These are phyloP conservation scores for Schwanniomyces etchellsii DNA, from an alignment of 1,139 yeast species.

Conservation along the genomic window DNA sequence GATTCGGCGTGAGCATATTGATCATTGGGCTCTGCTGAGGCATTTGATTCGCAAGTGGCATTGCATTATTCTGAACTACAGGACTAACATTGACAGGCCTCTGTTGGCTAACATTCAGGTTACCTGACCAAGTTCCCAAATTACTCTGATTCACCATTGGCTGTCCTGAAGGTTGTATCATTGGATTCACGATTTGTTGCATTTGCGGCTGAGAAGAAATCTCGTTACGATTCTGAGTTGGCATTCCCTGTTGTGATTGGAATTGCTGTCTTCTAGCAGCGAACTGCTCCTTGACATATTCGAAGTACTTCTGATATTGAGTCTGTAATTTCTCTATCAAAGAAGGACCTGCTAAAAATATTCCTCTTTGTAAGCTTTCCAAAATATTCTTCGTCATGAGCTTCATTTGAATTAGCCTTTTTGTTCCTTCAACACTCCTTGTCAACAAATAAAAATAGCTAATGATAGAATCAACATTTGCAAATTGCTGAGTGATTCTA, in stretches of 20 bases:
- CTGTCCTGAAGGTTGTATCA: conserved; percentile 3
- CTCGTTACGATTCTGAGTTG: conserved; percentile 5
- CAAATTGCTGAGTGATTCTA: conserved; percentile 56
- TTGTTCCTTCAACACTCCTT: conserved; percentile 68
- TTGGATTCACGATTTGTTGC: conserved; percentile 8
- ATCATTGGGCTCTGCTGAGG: conserved; percentile 3
- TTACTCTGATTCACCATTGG: conserved; percentile 13
- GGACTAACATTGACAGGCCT: conserved; percentile 16
- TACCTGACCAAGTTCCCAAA: conserved; percentile 17
- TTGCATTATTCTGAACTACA: conserved; percentile 16
- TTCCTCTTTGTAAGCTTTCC: conserved; percentile 59
- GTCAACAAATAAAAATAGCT: conserved; percentile 75
- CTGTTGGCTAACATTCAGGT: conserved; percentile 11
- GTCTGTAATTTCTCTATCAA: conserved; percentile 62
- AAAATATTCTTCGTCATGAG: conserved; percentile 72
- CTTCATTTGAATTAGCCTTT: conserved; percentile 71
- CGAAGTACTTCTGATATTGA: conserved; percentile 72
- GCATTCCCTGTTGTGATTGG: conserved; percentile 14
- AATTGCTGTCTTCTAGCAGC: conserved; percentile 30
- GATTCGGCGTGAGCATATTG: conserved; percentile 8
- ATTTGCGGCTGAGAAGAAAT: conserved; percentile 9
- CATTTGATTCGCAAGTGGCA: conserved; percentile 5
- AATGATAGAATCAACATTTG: conserved; percentile 67
- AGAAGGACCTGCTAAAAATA: conserved; percentile 63
- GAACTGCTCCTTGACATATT: conserved; percentile 55